Evolutionary conservation across 257 asterid genomes (phyloP), one percentile per base, ranked within the genome.

Genomic region (Thymus quinquecostatus): DNA sequence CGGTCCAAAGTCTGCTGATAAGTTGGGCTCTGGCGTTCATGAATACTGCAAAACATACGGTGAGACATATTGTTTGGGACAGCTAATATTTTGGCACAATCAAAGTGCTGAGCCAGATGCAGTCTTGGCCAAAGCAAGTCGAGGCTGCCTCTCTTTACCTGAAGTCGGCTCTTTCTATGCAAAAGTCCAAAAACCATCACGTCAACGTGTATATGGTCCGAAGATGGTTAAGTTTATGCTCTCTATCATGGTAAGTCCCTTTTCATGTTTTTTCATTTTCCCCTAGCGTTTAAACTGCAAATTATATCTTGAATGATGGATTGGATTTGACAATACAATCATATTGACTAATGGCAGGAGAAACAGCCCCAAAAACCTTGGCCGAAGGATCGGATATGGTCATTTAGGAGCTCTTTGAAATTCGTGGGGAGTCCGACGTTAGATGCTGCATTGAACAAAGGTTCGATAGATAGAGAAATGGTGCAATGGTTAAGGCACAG

Each of bases 81-180:
- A 95, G 84, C 83, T 95, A 63, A 83, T 95, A 57, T 88, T 83
- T 84, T 95, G 99, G 99, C 79, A 92, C 71, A 90, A 69, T 74
- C 99, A 95, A 84, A 83, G 81, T 65, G 89, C 98, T 5, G 90
- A 92, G 47, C 99, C 99, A 3, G 99, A 88, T 77, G 75, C 85
- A 60, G 77, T 70, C 75, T 86, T 92, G 61, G 88, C 81, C 69
- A 90, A 82, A 76, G 93, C 92, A 53, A 88, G 99, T 77, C 81
- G 94, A 86, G 99, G 99, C 75, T 95, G 98, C 82, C 81, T 95
- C 82, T 86, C 96, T 73, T 82, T 95, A 74, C 99, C 99, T 6
- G 98, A 95, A 21, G 81, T 87, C 51, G 98, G 93, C 61, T 95
- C 99, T 68, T 95, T 95, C 79, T 95, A 95, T 53, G 95, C 98